Conservation (phyloP, 2,329 filamentous ascomycete genomes). For the Colletotrichum orbiculare region DNA sequence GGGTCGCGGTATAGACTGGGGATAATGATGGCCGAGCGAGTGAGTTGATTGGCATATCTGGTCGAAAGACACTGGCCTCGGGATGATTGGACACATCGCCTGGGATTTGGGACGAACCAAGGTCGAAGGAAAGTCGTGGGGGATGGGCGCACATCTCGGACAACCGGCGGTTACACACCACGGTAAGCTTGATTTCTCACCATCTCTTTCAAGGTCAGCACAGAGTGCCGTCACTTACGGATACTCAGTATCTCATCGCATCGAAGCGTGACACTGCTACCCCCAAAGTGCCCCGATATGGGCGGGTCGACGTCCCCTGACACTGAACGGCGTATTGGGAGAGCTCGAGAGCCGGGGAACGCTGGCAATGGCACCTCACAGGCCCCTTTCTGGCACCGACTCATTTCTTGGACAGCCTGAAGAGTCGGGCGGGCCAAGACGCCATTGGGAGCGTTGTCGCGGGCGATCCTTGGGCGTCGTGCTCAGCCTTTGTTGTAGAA, state of each 20-base stretch:
- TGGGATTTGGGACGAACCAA: slow-evolving; percentile 23
- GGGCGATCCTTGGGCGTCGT: not conserved
- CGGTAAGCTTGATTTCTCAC: slow-evolving; percentile 16
- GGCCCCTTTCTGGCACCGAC: slow-evolving; percentile 4
- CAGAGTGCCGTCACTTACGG: not conserved
- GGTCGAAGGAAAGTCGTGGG: not conserved
- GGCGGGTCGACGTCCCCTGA: slow-evolving; percentile 14
- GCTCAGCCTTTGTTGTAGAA: slow-evolving; percentile 1
- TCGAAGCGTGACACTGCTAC: slow-evolving; percentile 23
- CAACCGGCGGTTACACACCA: slow-evolving; percentile 8
- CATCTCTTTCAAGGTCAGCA: slow-evolving; percentile 11
- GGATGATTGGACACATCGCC: slow-evolving; percentile 3
- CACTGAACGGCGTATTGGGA: not conserved
- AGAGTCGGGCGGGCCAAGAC: slow-evolving; percentile 12
- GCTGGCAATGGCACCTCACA: slow-evolving; percentile 36
- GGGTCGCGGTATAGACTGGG: slow-evolving; percentile 15
- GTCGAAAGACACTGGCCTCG: slow-evolving; percentile 8
- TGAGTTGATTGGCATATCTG: slow-evolving; percentile 25
- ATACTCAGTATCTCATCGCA: not conserved
- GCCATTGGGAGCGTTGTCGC: not conserved
- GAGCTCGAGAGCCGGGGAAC: slow-evolving; percentile 43
- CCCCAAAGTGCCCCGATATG: slow-evolving; percentile 16
- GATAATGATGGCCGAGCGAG: not conserved
- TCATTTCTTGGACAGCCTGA: slow-evolving; percentile 23
- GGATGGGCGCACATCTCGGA: slow-evolving; percentile 20